phyloP scores from a whole-genome alignment of 2,329 filamentous ascomycete species.

The Teratosphaeria epicoccoides region DNA sequence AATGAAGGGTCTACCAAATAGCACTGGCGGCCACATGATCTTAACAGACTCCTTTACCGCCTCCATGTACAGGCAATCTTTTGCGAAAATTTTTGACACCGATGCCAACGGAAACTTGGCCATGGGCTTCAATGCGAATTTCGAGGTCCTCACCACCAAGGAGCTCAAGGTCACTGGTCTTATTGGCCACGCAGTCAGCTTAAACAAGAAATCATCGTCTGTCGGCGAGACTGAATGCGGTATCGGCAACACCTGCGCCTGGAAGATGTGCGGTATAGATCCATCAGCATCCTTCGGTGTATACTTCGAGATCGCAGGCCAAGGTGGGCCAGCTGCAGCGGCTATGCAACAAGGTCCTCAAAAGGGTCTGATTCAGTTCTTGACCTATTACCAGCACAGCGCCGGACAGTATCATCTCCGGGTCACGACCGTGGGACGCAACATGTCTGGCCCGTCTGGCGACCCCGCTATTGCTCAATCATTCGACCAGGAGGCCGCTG shows the following conservation, averaged over 20 bases:
- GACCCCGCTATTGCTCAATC: slow-evolving; percentile 93
- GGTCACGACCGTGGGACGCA: slow-evolving; percentile 86
- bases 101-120: slow-evolving; percentile 87
- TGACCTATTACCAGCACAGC: slow-evolving; percentile 97
- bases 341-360: slow-evolving; percentile 78
- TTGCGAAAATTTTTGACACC: slow-evolving; percentile 93
- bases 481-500: slow-evolving; percentile 95
- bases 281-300: slow-evolving; percentile 87
- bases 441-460: slow-evolving; percentile 83
- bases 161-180: slow-evolving; percentile 96
- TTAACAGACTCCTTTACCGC: slow-evolving; percentile 96
- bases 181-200: slow-evolving; percentile 89
- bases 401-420: slow-evolving; percentile 92
- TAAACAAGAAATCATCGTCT: slow-evolving; percentile 96
- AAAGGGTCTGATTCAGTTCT: slow-evolving; percentile 93
- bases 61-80: slow-evolving; percentile 98
- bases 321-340: slow-evolving; percentile 60
- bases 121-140: slow-evolving; percentile 95
- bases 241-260: slow-evolving; percentile 95
- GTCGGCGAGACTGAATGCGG: slow-evolving; percentile 97
- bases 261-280: slow-evolving; percentile 99
- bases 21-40: slow-evolving; percentile 95
- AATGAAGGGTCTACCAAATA: slow-evolving; percentile 96
- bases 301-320: slow-evolving; percentile 95
- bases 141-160: slow-evolving; percentile 94